Base-by-base conservation (phyloP, 139 green algal genomes). In the Chlamydomonas applanata region DNA sequence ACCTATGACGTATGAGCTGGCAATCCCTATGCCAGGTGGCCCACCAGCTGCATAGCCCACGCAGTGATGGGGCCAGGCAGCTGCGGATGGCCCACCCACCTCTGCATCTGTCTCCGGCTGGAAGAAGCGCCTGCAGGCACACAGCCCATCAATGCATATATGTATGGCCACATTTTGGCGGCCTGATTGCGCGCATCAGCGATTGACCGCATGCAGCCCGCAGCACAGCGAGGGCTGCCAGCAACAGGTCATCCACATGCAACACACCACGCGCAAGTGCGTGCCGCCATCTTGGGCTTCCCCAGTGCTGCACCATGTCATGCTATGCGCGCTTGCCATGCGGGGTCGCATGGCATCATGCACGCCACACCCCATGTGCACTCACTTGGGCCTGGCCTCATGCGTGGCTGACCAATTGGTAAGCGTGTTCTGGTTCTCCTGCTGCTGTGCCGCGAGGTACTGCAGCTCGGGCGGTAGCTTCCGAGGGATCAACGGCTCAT, bases 401-500 rank as follows among this genome's bases (percentile, higher is more conserved):
- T 99, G 94, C n/a, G 95, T 99, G 64, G 76, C 90, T 24, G 88
- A 96, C 95, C 95, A 99, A 84, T 99, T 99, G 35, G 57, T 83
- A 32, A 91, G 40, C 1, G 46, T 64, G 54, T 89, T 73, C 7
- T 76, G 29, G 61, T 83, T 83, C 34, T 68, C 66, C 19, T 36
- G 70, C 68, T 82, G 69, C 56, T 86, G 73, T 4, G 76, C 17
- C 22, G 69, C 69, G 52, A 81, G 62, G 64, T 86, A 83, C 46
- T 77, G 73, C 69, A 83, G 63, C 69, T 86, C 61, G 46, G 80
- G 80, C 5, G 80, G 80, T 24, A 72, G 46, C 49, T 45, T 70
- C 2, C 29, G 17, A 13, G 68, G 73, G 2, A 85, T 35, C 56
- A 81, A 53, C 11, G 57, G 40, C 20, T 86, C 80, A 27, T 80